Evolutionary conservation across 2,329 filamentous ascomycete genomes (phyloP).

Genomic region (Ceratocystis cubensis): DNA sequence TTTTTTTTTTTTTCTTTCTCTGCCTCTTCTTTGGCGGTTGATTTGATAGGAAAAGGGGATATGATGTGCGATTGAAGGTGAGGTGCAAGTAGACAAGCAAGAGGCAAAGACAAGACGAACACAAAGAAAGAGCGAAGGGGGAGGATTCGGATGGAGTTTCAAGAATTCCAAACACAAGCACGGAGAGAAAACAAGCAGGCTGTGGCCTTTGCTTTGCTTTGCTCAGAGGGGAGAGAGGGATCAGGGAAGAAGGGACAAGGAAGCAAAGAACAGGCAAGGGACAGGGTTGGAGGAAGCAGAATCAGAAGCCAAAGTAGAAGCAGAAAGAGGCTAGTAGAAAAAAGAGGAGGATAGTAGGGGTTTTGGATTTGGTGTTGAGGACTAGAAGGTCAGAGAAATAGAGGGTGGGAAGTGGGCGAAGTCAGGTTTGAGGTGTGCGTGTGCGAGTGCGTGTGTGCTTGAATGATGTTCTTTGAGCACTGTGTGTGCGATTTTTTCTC

Average conservation of each 20-base stretch:
- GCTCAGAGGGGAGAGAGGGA: not conserved
- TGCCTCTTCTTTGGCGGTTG: slow-evolving; percentile 1
- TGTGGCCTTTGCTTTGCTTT: too few relatives aligned
- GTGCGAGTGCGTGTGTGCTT: not conserved
- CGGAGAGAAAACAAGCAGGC: slow-evolving; percentile 5
- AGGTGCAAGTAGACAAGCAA: slow-evolving; percentile 2
- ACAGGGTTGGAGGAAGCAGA: slow-evolving; percentile 1
- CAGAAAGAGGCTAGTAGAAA: not conserved
- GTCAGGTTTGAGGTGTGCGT: not conserved
- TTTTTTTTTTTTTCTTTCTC: not conserved
- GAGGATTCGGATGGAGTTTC: slow-evolving; percentile 6
- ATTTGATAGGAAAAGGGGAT: slow-evolving; percentile 9
- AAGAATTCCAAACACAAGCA: not conserved
- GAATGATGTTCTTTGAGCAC: not conserved
- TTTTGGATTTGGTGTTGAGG: not conserved
- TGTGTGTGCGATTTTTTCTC: not conserved
- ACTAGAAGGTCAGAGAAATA: not conserved
- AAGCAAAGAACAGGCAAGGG: not conserved
- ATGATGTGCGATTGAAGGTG: slow-evolving; percentile 9
- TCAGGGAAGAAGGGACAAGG: not conserved
- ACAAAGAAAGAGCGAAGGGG: slow-evolving; percentile 7
- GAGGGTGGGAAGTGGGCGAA: slow-evolving; percentile 1
- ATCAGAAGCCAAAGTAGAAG: not conserved
- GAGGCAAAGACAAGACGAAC: slow-evolving; percentile 8
- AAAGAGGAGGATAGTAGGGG: not conserved